Percentiles rank a stretch among this genome's conserved stretches.
Evolutionary conservation across 768 basidiomycete species (phyloP).

Genomic region (Lentinula raphanica): DNA sequence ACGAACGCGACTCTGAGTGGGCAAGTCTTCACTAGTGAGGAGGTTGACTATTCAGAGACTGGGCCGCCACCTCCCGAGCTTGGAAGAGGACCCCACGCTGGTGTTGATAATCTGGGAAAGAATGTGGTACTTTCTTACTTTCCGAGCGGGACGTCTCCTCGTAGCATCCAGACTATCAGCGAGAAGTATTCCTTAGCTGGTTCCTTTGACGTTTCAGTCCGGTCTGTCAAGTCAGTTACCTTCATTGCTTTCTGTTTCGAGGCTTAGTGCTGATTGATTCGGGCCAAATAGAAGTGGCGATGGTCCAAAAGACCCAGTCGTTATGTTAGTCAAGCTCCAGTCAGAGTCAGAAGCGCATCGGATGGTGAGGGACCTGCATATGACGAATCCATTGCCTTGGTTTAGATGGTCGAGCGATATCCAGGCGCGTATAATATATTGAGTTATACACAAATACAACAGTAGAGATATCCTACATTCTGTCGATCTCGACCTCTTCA

Average conservation of each 20-base stretch:
- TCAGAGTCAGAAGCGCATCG: conserved; percentile 72
- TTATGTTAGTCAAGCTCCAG: conserved; percentile 39
- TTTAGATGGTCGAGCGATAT: conserved; percentile 37
- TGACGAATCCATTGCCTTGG: conserved; percentile 39
- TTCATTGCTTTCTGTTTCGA: conserved; percentile 31
- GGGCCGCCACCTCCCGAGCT: conserved; percentile 17
- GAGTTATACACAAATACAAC: conserved; percentile 13
- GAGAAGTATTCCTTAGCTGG: conserved; percentile 1
- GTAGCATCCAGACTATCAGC: not conserved
- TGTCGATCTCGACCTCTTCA: conserved; percentile 67
- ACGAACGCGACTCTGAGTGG: conserved; percentile 42
- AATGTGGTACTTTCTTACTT: conserved; percentile 60
- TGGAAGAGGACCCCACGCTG: conserved; percentile 49
- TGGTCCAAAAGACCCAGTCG: conserved; percentile 34
- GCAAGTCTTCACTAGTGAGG: conserved; percentile 30
- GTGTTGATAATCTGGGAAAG: conserved; percentile 41
- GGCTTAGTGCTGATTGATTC: not conserved
- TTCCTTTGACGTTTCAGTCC: not conserved
- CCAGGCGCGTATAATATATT: conserved; percentile 48
- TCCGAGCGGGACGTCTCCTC: conserved; percentile 34
- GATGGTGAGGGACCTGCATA: conserved; percentile 58
- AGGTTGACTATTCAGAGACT: conserved; percentile 17
- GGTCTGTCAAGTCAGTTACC: conserved; percentile 10
- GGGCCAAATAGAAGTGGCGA: not conserved
- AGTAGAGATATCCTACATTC: conserved; percentile 47